phyloP scores from a whole-genome alignment of 306 rosid species.

The Dalbergia oliveri region DNA sequence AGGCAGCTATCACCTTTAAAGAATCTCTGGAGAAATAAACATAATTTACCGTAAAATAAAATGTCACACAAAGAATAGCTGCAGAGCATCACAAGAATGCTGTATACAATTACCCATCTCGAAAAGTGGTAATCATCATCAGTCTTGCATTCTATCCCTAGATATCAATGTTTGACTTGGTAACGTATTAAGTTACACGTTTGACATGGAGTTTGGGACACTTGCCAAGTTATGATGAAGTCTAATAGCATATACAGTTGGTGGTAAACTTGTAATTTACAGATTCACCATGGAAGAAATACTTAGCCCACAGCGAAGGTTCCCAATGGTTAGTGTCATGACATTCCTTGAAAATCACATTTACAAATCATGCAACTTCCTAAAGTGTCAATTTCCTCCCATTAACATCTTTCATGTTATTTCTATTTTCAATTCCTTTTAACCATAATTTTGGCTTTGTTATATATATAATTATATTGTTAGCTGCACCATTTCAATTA shows the following conservation, averaged over 20 bases:
- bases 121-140: no score
- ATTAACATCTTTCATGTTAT: slow-evolving; percentile 43
- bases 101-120: no score
- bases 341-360: slow-evolving; percentile 50
- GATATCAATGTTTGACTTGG: slow-evolving; percentile 7
- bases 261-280: slow-evolving; percentile 50
- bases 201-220: slow-evolving; percentile 21
- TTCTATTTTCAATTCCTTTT: slow-evolving; percentile 52
- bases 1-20: no score
- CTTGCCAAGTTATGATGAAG: slow-evolving; percentile 37
- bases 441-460: slow-evolving; percentile 48
- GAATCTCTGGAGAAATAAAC: no score
- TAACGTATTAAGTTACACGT: slow-evolving; percentile 32
- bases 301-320: slow-evolving; percentile 56
- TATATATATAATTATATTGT: slow-evolving; percentile 52
- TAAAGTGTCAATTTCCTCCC: slow-evolving; percentile 42
- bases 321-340: slow-evolving; percentile 56
- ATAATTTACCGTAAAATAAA: no score
- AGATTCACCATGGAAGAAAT: slow-evolving; percentile 58
- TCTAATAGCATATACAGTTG: slow-evolving; percentile 58
- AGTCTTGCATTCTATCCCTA: neutral
- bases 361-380: slow-evolving; percentile 52
- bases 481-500: slow-evolving; percentile 55
- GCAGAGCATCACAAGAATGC: no score
- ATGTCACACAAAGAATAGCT: no score